phyloP scores from a whole-genome alignment of 352 stramenopile species.

The Peronosclerospora sorghi region DNA sequence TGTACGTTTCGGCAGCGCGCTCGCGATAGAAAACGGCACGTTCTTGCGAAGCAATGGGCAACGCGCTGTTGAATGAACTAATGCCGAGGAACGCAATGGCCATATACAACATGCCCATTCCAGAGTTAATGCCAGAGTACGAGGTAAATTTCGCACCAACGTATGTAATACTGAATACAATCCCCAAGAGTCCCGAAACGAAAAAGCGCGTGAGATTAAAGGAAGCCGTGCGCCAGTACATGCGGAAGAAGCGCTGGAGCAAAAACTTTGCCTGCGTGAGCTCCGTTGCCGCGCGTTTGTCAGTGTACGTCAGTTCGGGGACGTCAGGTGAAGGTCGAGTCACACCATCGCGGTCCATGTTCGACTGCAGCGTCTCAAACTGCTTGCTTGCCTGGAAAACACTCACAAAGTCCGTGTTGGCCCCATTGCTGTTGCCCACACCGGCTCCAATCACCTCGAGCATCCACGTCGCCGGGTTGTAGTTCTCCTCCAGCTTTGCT shows the following conservation, averaged over 20 bases:
- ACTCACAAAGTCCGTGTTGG: conserved; percentile 24
- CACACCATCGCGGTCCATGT: conserved; percentile 24
- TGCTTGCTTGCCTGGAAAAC: conserved; percentile 22
- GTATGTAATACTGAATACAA: conserved; percentile 60
- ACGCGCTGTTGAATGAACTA: conserved; percentile 63
- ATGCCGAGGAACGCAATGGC: conserved; percentile 67
- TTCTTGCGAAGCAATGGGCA: conserved; percentile 72
- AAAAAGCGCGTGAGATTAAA: conserved; percentile 79
- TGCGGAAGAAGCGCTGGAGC: conserved; percentile 34
- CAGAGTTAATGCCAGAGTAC: conserved; percentile 30
- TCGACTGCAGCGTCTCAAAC: conserved; percentile 16
- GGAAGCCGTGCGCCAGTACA: conserved; percentile 54
- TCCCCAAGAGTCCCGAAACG: conserved; percentile 47
- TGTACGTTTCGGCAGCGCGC: conserved; percentile 85
- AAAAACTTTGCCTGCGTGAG: conserved; percentile 24
- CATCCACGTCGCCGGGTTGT: conserved; percentile 62
- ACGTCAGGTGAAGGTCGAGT: conserved; percentile 12
- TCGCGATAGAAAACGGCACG: conserved; percentile 90
- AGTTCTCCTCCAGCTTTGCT: conserved; percentile 34
- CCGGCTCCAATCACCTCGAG: conserved; percentile 34
- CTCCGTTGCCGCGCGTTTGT: conserved; percentile 18
- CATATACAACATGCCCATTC: conserved; percentile 51
- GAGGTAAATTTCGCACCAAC: conserved; percentile 29
- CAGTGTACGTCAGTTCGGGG: conserved; percentile 21
- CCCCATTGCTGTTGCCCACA: conserved; percentile 17